These are phyloP conservation scores for Sphaceloma murrayae DNA, from an alignment of 2,329 filamentous ascomycete species.

Conservation along the genomic window DNA sequence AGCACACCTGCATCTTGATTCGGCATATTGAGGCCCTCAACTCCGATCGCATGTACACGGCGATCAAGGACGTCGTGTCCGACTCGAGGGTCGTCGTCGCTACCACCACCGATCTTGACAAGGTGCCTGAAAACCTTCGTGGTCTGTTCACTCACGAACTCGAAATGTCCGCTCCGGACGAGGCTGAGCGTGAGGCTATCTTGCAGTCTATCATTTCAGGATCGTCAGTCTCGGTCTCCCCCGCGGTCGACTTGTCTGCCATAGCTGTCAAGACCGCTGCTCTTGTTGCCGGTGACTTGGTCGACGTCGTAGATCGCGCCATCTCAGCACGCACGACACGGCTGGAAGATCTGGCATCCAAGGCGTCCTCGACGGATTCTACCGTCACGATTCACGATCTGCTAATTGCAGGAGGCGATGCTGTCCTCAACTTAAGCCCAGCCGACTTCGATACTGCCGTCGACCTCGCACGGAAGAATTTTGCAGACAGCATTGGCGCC, in stretches of 20 bases:
- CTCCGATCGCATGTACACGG: slow-evolving; percentile 78
- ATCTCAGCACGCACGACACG: slow-evolving; percentile 66
- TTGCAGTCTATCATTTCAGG: slow-evolving; percentile 68
- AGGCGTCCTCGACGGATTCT: slow-evolving; percentile 29
- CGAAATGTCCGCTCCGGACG: slow-evolving; percentile 86
- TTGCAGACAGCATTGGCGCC: slow-evolving; percentile 91
- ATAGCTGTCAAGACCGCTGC: slow-evolving; percentile 94
- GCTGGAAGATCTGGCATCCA: slow-evolving; percentile 59
- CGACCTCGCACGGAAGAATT: slow-evolving; percentile 92
- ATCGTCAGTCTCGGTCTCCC: slow-evolving; percentile 64
- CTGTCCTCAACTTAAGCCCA: slow-evolving; percentile 67
- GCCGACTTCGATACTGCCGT: slow-evolving; percentile 87
- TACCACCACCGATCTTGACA: slow-evolving; percentile 90
- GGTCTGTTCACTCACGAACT: slow-evolving; percentile 92
- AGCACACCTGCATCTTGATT: slow-evolving; percentile 75
- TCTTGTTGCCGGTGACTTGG: slow-evolving; percentile 83
- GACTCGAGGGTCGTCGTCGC: slow-evolving; percentile 77
- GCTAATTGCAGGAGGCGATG: slow-evolving; percentile 74
- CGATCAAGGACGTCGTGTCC: slow-evolving; percentile 73
- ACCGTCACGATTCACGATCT: slow-evolving; percentile 61
- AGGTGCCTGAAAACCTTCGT: slow-evolving; percentile 80
- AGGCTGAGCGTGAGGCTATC: slow-evolving; percentile 82
- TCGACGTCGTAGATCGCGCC: slow-evolving; percentile 89
- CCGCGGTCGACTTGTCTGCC: slow-evolving; percentile 71
- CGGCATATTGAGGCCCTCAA: slow-evolving; percentile 84